Conservation (phyloP, 176 grass and related monocot species). For the Hsuehochloa calcarea region DNA sequence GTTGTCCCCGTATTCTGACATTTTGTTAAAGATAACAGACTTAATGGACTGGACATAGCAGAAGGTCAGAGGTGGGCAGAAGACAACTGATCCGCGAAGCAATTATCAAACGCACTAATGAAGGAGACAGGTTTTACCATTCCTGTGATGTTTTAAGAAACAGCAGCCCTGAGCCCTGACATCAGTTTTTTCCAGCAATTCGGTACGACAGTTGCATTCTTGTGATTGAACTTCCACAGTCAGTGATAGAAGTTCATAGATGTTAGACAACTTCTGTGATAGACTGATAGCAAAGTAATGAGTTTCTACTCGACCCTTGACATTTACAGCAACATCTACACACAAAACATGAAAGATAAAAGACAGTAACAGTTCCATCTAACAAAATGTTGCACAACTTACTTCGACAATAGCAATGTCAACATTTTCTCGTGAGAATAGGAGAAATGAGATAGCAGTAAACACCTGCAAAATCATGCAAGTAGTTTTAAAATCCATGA, state of each 20-base stretch:
- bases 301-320: background rate
- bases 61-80: too few species aligned
- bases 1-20: background rate
- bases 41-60: too few species aligned
- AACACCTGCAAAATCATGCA: slow-evolving; percentile 63
- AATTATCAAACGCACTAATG: background rate
- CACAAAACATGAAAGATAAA: background rate
- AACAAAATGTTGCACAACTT: slow-evolving; percentile 35
- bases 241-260: background rate
- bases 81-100: background rate
- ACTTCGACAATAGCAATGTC: slow-evolving; percentile 88
- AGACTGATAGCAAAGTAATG: background rate
- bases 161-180: background rate
- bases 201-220: background rate
- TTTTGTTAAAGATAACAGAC: background rate
- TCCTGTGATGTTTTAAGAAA: background rate
- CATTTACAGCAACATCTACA: background rate
- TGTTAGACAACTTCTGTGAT: background rate
- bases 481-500: background rate
- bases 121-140: background rate
- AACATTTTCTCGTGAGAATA: slow-evolving; percentile 77
- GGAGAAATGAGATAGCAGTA: slow-evolving; percentile 74
- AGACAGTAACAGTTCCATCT: background rate
- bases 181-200: background rate
- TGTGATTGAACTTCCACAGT: slow-evolving; percentile 8